These are phyloP conservation scores for Conringia planisiliqua DNA, from an alignment of 345 rosid species.

Conservation along the genomic window DNA sequence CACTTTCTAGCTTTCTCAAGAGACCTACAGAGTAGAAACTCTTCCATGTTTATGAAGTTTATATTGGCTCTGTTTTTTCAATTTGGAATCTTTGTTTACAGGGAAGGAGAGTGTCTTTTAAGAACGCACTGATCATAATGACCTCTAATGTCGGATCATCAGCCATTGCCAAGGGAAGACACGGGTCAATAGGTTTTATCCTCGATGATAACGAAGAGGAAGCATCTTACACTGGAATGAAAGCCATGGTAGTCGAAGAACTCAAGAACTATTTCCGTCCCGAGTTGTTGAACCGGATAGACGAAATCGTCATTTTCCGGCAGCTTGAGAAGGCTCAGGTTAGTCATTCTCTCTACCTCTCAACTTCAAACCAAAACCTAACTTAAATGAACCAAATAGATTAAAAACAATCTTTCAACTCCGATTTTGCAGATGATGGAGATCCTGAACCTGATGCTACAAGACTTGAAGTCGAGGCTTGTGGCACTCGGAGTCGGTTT, in stretches of 20 bases:
- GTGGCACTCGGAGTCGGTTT: slow-evolving; percentile 72
- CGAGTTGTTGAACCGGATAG: slow-evolving; percentile 90
- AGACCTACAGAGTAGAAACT: slow-evolving; percentile 2
- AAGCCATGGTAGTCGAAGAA: slow-evolving; percentile 75
- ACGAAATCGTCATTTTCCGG: slow-evolving; percentile 88
- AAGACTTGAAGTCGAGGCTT: slow-evolving; percentile 76
- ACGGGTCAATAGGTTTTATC: slow-evolving; percentile 63
- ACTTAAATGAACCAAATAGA: background rate
- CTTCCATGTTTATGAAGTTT: background rate
- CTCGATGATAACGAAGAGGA: slow-evolving; percentile 46
- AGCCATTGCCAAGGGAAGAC: slow-evolving; percentile 87
- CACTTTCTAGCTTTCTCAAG: background rate
- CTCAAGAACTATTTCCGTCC: slow-evolving; percentile 90
- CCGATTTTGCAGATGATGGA: slow-evolving; percentile 59
- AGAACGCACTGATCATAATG: slow-evolving; percentile 91
- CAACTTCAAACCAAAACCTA: background rate
- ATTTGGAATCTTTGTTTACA: slow-evolving; percentile 28
- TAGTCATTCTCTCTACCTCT: slow-evolving; percentile 16
- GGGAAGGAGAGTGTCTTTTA: slow-evolving; percentile 95
- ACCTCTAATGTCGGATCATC: slow-evolving; percentile 91
- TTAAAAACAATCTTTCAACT: background rate
- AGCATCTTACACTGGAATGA: slow-evolving; percentile 71
- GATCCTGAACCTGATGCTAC: slow-evolving; percentile 77
- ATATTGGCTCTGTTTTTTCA: background rate
- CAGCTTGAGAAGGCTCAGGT: slow-evolving; percentile 90